A percentile compares a stretch with the other conserved stretches of the same genome.
Evolutionary conservation across 2,329 filamentous ascomycete species (phyloP).

Genomic region (Fusarium burgessii): DNA sequence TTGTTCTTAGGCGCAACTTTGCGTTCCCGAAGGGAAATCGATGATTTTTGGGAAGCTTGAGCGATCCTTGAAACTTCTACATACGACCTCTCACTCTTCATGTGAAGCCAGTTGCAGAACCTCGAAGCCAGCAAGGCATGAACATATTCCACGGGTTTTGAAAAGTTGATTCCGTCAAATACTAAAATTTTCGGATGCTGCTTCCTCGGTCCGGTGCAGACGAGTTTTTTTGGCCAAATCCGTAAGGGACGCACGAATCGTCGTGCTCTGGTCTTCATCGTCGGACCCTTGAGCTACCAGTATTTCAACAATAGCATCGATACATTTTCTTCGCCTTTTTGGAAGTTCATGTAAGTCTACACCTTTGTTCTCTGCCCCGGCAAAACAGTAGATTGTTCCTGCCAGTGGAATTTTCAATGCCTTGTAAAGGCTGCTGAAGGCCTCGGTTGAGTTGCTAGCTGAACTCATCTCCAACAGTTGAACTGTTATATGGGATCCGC

Average conservation of each 20-base stretch:
- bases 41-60: not conserved
- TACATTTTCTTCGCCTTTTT: not conserved
- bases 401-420: not conserved
- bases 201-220: not conserved
- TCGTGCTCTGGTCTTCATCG: not conserved
- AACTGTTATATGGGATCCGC: not conserved
- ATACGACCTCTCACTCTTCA: not conserved
- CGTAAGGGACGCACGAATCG: not conserved
- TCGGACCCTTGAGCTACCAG: not conserved
- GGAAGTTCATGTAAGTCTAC: not conserved
- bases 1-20: not conserved
- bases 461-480: not conserved
- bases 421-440: conserved; percentile 9
- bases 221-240: not conserved
- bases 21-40: not conserved
- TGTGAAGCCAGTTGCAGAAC: not conserved
- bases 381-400: not conserved
- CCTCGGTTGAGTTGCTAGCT: not conserved
- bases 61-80: not conserved
- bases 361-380: not conserved
- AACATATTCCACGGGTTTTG: not conserved
- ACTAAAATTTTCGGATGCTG: not conserved
- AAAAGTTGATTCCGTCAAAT: not conserved
- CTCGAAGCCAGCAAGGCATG: not conserved
- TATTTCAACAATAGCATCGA: not conserved